Conservation (phyloP, 2,329 filamentous ascomycete species). For the Ceratocystis cubensis region DNA sequence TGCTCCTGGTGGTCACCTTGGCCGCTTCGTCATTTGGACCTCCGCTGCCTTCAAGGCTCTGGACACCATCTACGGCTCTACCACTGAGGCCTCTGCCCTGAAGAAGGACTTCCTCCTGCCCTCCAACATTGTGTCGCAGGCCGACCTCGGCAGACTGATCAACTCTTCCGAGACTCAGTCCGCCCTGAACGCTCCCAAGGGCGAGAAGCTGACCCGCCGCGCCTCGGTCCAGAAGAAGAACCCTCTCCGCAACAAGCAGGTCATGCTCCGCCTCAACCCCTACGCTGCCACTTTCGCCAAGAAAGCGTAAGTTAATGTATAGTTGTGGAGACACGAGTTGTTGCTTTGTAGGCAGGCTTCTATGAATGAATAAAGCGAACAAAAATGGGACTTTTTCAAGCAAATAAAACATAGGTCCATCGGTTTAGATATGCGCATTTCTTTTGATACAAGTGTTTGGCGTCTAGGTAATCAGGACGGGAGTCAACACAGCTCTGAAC, state of each 20-base stretch:
- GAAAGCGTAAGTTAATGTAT: constrained; percentile 28
- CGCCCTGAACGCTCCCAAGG: constrained; percentile 84
- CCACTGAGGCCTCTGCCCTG: constrained; percentile 73
- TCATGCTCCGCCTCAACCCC: constrained; percentile 95
- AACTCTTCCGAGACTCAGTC: constrained; percentile 98
- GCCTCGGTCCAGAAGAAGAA: constrained; percentile 98
- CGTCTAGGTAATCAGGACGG: constrained; percentile 19
- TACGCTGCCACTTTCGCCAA: constrained; percentile 86
- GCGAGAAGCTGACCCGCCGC: constrained; percentile 81
- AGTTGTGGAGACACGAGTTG: constrained; percentile 14
- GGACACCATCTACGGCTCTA: constrained; percentile 92
- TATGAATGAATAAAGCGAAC: constrained; percentile 21
- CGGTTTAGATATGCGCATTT: constrained; percentile 23
- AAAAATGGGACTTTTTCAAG: constrained; percentile 21
- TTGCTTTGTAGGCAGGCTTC: constrained; percentile 20
- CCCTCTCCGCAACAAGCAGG: constrained; percentile 97
- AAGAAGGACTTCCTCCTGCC: constrained; percentile 99
- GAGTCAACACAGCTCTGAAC: constrained; percentile 12
- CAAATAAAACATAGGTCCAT: constrained; percentile 18
- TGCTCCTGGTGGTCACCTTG: constrained; percentile 95
- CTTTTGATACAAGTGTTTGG: constrained; percentile 19
- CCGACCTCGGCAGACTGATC: constrained; percentile 94
- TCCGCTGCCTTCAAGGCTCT: constrained; percentile 93
- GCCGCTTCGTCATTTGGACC: constrained; percentile 98
- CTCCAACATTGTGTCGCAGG: constrained; percentile 80